Evolutionary conservation across 305 asterid genomes (phyloP).

Genomic region (Fraxinus baroniana): DNA sequence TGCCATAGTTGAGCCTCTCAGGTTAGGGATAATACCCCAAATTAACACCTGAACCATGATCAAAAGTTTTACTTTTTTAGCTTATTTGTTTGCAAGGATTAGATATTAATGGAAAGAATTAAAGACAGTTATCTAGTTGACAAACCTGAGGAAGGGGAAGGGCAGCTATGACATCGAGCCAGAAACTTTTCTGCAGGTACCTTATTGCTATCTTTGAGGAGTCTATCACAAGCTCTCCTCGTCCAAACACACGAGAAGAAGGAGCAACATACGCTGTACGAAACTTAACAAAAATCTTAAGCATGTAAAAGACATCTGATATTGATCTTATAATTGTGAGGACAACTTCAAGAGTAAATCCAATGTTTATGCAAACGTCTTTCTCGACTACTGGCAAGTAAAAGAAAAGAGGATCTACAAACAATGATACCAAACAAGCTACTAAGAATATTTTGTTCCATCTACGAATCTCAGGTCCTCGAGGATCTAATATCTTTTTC

Average conservation of each 20-base stretch:
- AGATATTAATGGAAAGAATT: neutral
- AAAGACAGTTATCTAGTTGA: slow-evolving; percentile 9
- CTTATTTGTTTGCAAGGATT: neutral
- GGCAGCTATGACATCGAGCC: slow-evolving; percentile 68
- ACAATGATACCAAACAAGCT: slow-evolving; percentile 74
- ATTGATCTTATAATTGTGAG: slow-evolving; percentile 67
- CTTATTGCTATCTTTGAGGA: slow-evolving; percentile 60
- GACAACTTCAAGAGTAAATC: slow-evolving; percentile 52
- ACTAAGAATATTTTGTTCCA: slow-evolving; percentile 83
- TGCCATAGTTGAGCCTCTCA: slow-evolving; percentile 70
- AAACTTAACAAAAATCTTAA: slow-evolving; percentile 69
- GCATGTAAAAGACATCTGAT: slow-evolving; percentile 67
- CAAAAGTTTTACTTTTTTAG: neutral
- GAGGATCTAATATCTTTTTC: slow-evolving; percentile 76
- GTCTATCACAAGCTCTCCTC: slow-evolving; percentile 95
- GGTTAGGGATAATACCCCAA: slow-evolving; percentile 73
- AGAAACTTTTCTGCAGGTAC: slow-evolving; percentile 56
- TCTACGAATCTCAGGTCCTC: slow-evolving; percentile 63
- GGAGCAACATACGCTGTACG: slow-evolving; percentile 89
- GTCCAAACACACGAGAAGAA: slow-evolving; percentile 91
- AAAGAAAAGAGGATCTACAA: slow-evolving; percentile 88
- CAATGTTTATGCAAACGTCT: slow-evolving; percentile 63
- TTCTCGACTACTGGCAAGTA: slow-evolving; percentile 62
- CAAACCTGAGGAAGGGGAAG: slow-evolving; percentile 97
- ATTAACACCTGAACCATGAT: slow-evolving; percentile 57